Percentiles rank a stretch among this genome's conserved stretches.
phyloP scores from a whole-genome alignment of 495 filamentous ascomycete species.

The Talaromyces nanjingensis region DNA sequence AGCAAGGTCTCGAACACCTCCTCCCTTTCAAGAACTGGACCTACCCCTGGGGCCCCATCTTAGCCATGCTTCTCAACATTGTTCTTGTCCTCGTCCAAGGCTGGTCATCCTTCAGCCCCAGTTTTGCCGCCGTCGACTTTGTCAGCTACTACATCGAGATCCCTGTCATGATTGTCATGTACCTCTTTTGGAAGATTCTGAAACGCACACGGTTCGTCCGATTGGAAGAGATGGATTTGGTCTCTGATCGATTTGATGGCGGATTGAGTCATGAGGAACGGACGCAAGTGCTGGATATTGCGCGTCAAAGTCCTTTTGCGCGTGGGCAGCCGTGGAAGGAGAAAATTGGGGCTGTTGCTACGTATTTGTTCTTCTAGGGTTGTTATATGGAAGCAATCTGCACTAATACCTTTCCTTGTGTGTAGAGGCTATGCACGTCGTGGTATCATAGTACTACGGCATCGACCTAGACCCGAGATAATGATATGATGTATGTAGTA shows the following conservation, averaged over 20 bases:
- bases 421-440: too few relatives aligned
- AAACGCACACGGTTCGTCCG: constrained; percentile 37
- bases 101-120: constrained; percentile 50
- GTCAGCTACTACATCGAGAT: constrained; percentile 46
- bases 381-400: too few relatives aligned
- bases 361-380: constrained; percentile 6
- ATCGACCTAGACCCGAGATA: too few relatives aligned
- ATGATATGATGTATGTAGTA: too few relatives aligned
- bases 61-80: constrained; percentile 43
- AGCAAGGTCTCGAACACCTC: constrained; percentile 48
- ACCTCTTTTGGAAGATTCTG: constrained; percentile 41
- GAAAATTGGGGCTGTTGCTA: background rate
- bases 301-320: constrained; percentile 8
- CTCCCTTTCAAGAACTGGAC: constrained; percentile 58
- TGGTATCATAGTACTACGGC: too few relatives aligned
- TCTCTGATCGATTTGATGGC: constrained; percentile 43
- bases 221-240: constrained; percentile 40
- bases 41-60: constrained; percentile 49
- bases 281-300: background rate
- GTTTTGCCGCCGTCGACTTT: constrained; percentile 44
- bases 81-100: constrained; percentile 55
- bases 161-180: constrained; percentile 45
- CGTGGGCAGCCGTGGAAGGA: constrained; percentile 9
- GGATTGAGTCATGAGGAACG: constrained; percentile 3
- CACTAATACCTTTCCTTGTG: too few relatives aligned